Conservation (phyloP, 305 asterid species). For the Plantago lanceolata region DNA sequence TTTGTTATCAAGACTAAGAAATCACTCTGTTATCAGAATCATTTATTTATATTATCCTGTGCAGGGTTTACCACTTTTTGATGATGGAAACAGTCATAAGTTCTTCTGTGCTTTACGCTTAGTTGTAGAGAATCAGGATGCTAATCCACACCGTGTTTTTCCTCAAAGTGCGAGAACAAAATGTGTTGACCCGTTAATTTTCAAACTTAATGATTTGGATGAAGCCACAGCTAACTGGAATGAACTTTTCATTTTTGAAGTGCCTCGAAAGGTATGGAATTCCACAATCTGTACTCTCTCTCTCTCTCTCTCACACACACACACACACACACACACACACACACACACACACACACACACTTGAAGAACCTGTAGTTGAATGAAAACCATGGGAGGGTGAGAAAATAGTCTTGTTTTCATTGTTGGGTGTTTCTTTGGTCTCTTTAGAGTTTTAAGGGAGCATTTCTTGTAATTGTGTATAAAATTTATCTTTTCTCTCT, state of each 20-base stretch:
- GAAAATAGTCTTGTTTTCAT: too few species aligned
- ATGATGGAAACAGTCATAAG: constrained; percentile 92
- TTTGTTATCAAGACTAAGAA: constrained; percentile 2
- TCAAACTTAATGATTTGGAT: constrained; percentile 39
- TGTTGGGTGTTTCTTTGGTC: too few species aligned
- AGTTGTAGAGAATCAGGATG: constrained; percentile 88
- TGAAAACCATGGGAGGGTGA: too few species aligned
- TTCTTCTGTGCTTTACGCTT: constrained; percentile 95
- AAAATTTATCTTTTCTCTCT: too few species aligned
- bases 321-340: too few species aligned
- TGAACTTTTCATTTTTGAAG: constrained; percentile 96
- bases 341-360: constrained; percentile 2
- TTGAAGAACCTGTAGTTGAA: too few species aligned
- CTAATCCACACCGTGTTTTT: constrained; percentile 83
- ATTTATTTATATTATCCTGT: constrained; percentile 25
- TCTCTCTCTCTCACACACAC: neutral
- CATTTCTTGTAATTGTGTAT: too few species aligned
- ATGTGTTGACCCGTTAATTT: constrained; percentile 74
- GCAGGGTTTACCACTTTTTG: constrained; percentile 86
- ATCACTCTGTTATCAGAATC: neutral
- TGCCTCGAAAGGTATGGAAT: constrained; percentile 73
- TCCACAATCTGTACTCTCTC: neutral
- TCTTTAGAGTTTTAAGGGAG: too few species aligned
- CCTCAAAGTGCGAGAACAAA: constrained; percentile 99
- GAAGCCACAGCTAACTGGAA: constrained; percentile 94